These are phyloP conservation scores for Aphanoascus verrucosus DNA, from an alignment of 2,329 filamentous ascomycete genomes.

Conservation along the genomic window DNA sequence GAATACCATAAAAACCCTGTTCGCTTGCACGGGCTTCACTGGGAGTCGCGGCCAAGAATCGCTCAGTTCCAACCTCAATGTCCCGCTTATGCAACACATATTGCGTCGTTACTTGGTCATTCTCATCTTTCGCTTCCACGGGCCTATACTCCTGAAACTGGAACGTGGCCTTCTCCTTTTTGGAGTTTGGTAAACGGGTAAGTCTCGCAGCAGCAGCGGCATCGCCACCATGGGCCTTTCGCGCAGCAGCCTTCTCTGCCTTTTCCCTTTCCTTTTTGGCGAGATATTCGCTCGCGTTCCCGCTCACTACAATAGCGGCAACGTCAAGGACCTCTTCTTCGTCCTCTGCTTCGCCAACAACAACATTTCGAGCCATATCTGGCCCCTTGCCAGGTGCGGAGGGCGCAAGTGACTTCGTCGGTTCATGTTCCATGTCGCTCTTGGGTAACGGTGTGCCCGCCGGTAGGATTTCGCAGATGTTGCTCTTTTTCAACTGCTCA, in stretches of 20 bases:
- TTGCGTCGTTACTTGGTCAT: conserved; percentile 39
- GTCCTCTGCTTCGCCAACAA: conserved; percentile 38
- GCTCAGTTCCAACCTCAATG: conserved; percentile 52
- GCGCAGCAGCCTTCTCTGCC: conserved; percentile 44
- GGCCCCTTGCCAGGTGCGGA: conserved; percentile 46
- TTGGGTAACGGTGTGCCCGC: conserved; percentile 46
- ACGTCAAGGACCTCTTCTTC: conserved; percentile 55
- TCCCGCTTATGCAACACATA: conserved; percentile 44
- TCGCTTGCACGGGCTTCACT: conserved; percentile 24
- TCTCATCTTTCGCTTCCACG: conserved; percentile 44
- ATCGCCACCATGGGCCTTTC: conserved; percentile 41
- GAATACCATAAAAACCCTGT: conserved; percentile 47
- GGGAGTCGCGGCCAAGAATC: conserved; percentile 48
- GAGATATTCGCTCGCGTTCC: conserved; percentile 52
- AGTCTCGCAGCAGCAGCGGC: conserved; percentile 35
- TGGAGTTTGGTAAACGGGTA: conserved; percentile 47
- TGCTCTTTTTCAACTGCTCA: conserved; percentile 54
- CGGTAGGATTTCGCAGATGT: conserved; percentile 52
- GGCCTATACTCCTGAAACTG: conserved; percentile 50
- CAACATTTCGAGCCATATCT: conserved; percentile 40
- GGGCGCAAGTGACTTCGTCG: conserved; percentile 29
- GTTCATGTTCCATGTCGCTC: conserved; percentile 37
- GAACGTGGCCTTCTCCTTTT: conserved; percentile 49
- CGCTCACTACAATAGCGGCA: conserved; percentile 55
- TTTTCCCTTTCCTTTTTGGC: conserved; percentile 55